Evolutionary conservation across 1,284 basidiomycete genomes (phyloP).

Genomic region (Marasmius oreades): DNA sequence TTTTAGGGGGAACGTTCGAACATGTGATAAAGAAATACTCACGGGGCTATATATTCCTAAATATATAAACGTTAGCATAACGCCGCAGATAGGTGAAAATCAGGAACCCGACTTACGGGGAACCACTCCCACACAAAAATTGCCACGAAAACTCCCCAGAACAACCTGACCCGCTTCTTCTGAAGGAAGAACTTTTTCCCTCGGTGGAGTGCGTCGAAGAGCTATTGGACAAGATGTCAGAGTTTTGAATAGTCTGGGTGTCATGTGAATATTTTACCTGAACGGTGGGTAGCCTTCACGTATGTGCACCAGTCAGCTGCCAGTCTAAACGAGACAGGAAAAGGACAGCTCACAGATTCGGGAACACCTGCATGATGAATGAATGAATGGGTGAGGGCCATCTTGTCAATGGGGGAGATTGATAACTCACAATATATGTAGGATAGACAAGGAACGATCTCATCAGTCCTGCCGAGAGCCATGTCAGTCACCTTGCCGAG

Average conservation of each 20-base stretch:
- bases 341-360: slow-evolving; percentile 12
- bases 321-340: not conserved
- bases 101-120: slow-evolving; percentile 37
- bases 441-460: slow-evolving; percentile 13
- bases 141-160: slow-evolving; percentile 35
- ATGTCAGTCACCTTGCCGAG: not conserved
- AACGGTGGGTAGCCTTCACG: slow-evolving; percentile 20
- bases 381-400: too few species aligned
- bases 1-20: not conserved
- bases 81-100: slow-evolving; percentile 31
- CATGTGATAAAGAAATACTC: not conserved
- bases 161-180: slow-evolving; percentile 34
- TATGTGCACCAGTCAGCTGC: too few species aligned
- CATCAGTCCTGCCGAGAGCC: slow-evolving; percentile 7
- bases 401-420: not conserved
- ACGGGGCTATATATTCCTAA: slow-evolving; percentile 12
- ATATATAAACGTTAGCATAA: slow-evolving; percentile 17
- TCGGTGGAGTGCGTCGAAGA: slow-evolving; percentile 17
- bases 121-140: slow-evolving; percentile 52
- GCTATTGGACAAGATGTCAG: not conserved
- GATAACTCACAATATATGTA: slow-evolving; percentile 16
- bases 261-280: not conserved
- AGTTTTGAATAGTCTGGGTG: not conserved
- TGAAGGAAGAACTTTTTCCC: slow-evolving; percentile 6
- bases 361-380: slow-evolving; percentile 13